Evolutionary conservation across 1,139 yeast species (phyloP), one percentile per base, ranked within the genome.

Genomic region (Komagataea norvegica): DNA sequence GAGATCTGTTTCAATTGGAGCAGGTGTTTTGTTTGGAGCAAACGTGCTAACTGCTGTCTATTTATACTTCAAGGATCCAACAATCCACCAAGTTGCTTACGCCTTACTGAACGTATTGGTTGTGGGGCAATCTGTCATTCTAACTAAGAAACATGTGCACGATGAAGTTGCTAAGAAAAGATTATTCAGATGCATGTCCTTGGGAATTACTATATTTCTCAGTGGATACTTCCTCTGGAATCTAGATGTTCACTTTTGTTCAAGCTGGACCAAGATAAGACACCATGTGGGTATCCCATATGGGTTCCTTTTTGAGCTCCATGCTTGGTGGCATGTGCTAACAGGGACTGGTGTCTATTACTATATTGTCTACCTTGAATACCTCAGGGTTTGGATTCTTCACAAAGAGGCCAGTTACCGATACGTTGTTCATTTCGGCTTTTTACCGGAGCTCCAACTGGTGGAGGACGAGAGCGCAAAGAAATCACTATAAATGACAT

Each of bases 321-420:
- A 91, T 57, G 96, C 95, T 14, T 91, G 97, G 97, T 91, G 98
- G 98, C 98, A 91, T 57, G 65, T 86, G 23, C 71, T 86, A 46
- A 86, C 95, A 0, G 94, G 94, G 3, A 66, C 78, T 10, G 95
- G 95, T 44, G 86, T 86, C 13, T 86, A 85, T 59, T 77, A 72
- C 54, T 77, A 74, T 55, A 61, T 76, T 31, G 74, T 72, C 8
- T 74, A 71, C 47, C 57, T 77, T 46, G 87, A 84, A 59, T 83
- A 80, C 54, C 65, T 85, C 51, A 73, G 93, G 48, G 64, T 77
- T 31, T 74, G 75, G 56, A 67, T 80, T 45, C 68, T 70, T 31
- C 77, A 77, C 14, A 66, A 67, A 13, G 70, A 74, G 29, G 56
- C 67, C 16, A 70, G 70, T 36, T 86, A 71, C 55, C 57, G 60